Base-by-base conservation (phyloP, 352 stramenopile genomes). In the Globisporangium perplexum region DNA sequence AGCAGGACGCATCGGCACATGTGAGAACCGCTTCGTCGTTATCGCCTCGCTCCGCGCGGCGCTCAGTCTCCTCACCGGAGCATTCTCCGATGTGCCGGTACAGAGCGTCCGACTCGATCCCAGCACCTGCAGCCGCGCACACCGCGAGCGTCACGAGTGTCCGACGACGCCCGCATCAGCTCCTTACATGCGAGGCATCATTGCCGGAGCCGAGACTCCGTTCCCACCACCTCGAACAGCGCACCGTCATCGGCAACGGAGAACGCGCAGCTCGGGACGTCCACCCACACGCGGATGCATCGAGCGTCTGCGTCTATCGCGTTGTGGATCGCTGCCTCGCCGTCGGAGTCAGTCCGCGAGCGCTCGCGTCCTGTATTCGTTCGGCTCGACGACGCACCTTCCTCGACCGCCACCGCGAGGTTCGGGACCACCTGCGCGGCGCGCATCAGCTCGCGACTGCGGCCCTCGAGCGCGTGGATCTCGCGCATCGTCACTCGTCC, bases 301-400 rank as follows among this genome's bases (percentile, higher is more conserved):
- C 60, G 71, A 18, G 84, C 77, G 23, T 69, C 31, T 39, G 80
- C 80, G 35, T 95, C 82, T 17, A 93, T 63, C 28, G 74, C 62
- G 41, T 95, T 95, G 66, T 87, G 85, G 28, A 90, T 65, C 24
- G 72, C 84, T 95, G 35, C n/a, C n/a, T n/a, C n/a, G 12, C 7
- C 5, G 20, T 11, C 20, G 31, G 15, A 4, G 3, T 24, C 38
- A 31, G 30, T n/a, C 8, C 6, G 26, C 3, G 45, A 18, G 51
- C 12, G 39, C 12, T 14, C 11, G 41, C 8, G 33, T 22, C 36
- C 22, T 14, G 3, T 1, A 31, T 49, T 1, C 42, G 50, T 36
- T 50, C 2, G 35, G 20, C 39, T 38, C 8, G 26, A 18, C 39
- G n/a, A 22, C 28, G 7, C 46, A 90, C 83, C 76, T 84, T 91